Conservation (phyloP, 768 basidiomycete genomes). For the Amanita pseudoporphyria region DNA sequence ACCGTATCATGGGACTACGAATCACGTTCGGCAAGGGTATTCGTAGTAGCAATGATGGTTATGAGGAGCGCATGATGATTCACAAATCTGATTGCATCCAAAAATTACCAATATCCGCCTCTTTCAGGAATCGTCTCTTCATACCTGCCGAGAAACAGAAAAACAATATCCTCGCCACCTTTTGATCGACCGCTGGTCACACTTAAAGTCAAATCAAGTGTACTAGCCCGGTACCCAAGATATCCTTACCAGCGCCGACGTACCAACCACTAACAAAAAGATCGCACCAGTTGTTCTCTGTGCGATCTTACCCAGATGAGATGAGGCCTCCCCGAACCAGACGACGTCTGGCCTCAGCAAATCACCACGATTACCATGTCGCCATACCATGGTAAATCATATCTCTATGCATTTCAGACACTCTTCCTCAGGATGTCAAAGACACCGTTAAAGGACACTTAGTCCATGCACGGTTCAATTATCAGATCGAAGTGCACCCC, state of each 20-base stretch:
- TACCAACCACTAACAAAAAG: constrained; percentile 49
- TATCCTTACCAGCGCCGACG: constrained; percentile 36
- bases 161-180: constrained; percentile 35
- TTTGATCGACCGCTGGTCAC: constrained; percentile 27
- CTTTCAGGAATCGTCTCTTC: constrained; percentile 34
- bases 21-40: no score
- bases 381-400: constrained; percentile 26
- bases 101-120: constrained; percentile 16
- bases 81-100: neutral
- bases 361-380: constrained; percentile 31
- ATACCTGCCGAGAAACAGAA: constrained; percentile 40
- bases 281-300: constrained; percentile 30
- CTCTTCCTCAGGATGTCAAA: constrained; percentile 17
- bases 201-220: constrained; percentile 21
- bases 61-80: no score
- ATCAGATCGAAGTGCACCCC: constrained; percentile 44
- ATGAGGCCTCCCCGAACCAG: constrained; percentile 45
- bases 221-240: neutral
- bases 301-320: constrained; percentile 34
- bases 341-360: constrained; percentile 45
- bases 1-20: no score
- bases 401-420: constrained; percentile 22
- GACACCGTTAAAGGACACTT: constrained; percentile 14
- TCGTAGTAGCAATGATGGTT: no score
- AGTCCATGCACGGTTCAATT: constrained; percentile 54